Evolutionary conservation across 148 eudicot species (phyloP).

Genomic region (Silene latifolia): DNA sequence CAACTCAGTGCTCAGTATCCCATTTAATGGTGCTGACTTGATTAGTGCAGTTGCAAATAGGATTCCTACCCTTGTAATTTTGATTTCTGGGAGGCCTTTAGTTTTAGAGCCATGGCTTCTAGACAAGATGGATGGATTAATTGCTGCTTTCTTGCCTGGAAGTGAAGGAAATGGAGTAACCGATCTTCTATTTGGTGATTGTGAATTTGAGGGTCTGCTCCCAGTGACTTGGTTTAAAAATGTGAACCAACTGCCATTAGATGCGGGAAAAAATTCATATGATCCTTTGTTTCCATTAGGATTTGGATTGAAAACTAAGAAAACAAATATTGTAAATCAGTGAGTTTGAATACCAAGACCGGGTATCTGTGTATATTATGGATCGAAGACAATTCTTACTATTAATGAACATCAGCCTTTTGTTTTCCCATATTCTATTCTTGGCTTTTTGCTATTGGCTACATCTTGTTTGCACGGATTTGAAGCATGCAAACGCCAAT

Average conservation of each 20-base stretch:
- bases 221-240: slow-evolving; percentile 77
- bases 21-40: slow-evolving; percentile 58
- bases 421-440: not conserved
- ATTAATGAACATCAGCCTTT: slow-evolving; percentile 10
- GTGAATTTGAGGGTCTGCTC: slow-evolving; percentile 66
- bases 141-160: slow-evolving; percentile 97
- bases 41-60: slow-evolving; percentile 52
- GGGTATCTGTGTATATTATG: slow-evolving; percentile 4
- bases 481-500: not conserved
- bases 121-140: slow-evolving; percentile 66
- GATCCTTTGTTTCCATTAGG: slow-evolving; percentile 82
- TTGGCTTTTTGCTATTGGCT: not conserved
- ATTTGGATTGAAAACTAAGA: slow-evolving; percentile 62
- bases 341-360: slow-evolving; percentile 8
- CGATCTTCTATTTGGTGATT: slow-evolving; percentile 81
- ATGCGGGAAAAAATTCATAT: slow-evolving; percentile 38
- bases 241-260: slow-evolving; percentile 70
- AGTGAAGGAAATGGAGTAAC: slow-evolving; percentile 81
- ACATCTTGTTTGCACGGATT: not conserved
- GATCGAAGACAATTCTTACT: not conserved
- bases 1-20: slow-evolving; percentile 58
- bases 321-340: slow-evolving; percentile 18
- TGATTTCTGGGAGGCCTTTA: slow-evolving; percentile 88
- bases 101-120: slow-evolving; percentile 59
- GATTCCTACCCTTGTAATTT: slow-evolving; percentile 69